phyloP scores from a whole-genome alignment of 208 protist species.

The Lotmaria passim region DNA sequence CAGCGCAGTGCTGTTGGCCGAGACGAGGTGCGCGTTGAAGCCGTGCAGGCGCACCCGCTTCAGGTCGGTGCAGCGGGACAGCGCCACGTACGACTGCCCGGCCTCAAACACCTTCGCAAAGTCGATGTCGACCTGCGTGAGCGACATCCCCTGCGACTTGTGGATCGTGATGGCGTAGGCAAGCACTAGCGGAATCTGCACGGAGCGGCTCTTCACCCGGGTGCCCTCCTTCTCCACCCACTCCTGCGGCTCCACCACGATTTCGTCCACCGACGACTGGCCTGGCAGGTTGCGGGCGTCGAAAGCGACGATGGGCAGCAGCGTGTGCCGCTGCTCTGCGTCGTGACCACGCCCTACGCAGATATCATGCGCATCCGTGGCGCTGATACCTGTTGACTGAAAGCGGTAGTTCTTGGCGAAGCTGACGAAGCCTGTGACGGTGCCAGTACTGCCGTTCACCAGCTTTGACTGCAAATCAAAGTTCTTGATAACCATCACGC shows the following conservation, averaged over 20 bases:
- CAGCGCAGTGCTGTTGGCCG: slow-evolving; percentile 64
- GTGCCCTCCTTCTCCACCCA: slow-evolving; percentile 75
- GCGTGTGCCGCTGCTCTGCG: slow-evolving; percentile 31
- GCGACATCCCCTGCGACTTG: slow-evolving; percentile 96
- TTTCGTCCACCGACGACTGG: slow-evolving; percentile 26
- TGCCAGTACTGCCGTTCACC: slow-evolving; percentile 85
- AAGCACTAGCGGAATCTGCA: slow-evolving; percentile 93
- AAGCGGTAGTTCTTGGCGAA: slow-evolving; percentile 37
- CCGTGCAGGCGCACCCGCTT: slow-evolving; percentile 61
- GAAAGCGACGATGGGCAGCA: slow-evolving; percentile 75
- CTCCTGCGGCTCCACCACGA: slow-evolving; percentile 79
- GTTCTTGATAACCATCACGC: slow-evolving; percentile 92
- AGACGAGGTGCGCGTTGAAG: slow-evolving; percentile 60
- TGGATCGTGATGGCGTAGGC: slow-evolving; percentile 97
- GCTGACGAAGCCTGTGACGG: slow-evolving; percentile 72
- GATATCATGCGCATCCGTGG: slow-evolving; percentile 23
- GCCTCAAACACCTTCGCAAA: slow-evolving; percentile 77
- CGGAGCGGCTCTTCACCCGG: slow-evolving; percentile 42
- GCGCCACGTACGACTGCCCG: slow-evolving; percentile 91
- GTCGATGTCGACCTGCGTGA: slow-evolving; percentile 86
- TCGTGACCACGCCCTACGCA: slow-evolving; percentile 35
- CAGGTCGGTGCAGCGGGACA: slow-evolving; percentile 84
- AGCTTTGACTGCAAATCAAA: slow-evolving; percentile 60
- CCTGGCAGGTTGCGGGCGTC: slow-evolving; percentile 30
- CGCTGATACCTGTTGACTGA: slow-evolving; percentile 37